Conservation (phyloP, 169 alveolate species). For the Plasmodium cynomolgi region DNA sequence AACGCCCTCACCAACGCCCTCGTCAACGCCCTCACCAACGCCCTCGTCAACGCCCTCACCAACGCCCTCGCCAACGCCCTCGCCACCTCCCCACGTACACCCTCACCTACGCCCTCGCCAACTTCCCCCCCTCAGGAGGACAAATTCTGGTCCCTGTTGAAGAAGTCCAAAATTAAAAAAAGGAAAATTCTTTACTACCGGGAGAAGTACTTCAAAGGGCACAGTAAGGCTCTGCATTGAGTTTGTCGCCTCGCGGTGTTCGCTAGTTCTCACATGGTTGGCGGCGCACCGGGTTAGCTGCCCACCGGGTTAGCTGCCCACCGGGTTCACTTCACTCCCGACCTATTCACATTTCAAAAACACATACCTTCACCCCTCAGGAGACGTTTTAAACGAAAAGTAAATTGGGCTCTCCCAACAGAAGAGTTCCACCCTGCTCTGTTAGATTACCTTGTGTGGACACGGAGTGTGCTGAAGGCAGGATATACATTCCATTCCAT, state of each 20-base stretch:
- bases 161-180: constrained; percentile 48
- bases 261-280: background rate
- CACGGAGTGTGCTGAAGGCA: background rate
- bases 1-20: background rate
- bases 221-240: constrained; percentile 8
- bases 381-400: constrained; percentile 5
- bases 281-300: background rate
- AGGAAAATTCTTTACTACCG: constrained; percentile 50
- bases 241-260: background rate
- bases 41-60: background rate
- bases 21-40: background rate
- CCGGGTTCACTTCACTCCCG: background rate
- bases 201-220: constrained; percentile 40
- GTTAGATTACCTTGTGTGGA: background rate
- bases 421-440: background rate
- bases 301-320: background rate
- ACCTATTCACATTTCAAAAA: background rate
- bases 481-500: background rate
- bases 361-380: background rate
- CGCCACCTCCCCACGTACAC: too few species aligned
- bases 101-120: background rate
- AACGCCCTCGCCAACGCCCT: background rate
- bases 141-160: constrained; percentile 48
- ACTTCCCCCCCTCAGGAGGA: constrained; percentile 33
- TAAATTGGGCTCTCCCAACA: background rate